Percentiles rank a stretch among this genome's conserved stretches.
Evolutionary conservation across 2,329 filamentous ascomycete genomes (phyloP).

Genomic region (Aspergillus sp.): DNA sequence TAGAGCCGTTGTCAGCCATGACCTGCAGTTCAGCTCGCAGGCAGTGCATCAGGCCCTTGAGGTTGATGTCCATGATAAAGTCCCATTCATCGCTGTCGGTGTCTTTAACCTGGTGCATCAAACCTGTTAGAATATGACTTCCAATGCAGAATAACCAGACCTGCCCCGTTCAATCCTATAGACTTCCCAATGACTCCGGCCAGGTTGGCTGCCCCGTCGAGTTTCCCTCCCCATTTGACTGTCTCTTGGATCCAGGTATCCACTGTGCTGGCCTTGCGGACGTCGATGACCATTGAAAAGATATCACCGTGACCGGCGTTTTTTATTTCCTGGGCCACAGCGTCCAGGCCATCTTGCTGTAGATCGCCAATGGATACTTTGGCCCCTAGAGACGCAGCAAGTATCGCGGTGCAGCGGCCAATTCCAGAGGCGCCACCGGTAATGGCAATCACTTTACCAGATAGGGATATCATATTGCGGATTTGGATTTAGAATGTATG

Average conservation of each 20-base stretch:
- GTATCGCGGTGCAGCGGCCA: not conserved
- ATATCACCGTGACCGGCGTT: not conserved
- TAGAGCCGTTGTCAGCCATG: not conserved
- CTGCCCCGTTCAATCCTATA: not conserved
- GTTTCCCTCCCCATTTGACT: not conserved
- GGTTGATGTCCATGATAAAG: conserved; percentile 1
- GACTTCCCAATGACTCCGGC: not conserved
- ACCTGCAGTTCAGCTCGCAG: not conserved
- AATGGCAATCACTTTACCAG: conserved; percentile 3
- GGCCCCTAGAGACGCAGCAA: not conserved
- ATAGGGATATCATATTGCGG: not conserved
- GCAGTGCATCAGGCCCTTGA: not conserved
- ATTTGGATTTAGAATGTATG: not conserved
- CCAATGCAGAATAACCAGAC: not conserved
- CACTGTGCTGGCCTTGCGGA: not conserved
- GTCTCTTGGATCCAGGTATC: not conserved
- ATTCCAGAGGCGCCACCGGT: conserved; percentile 1
- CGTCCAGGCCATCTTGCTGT: not conserved
- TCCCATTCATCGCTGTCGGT: not conserved
- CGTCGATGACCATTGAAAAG: not conserved
- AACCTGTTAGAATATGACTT: not conserved
- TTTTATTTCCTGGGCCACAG: not conserved
- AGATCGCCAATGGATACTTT: not conserved
- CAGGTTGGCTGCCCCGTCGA: conserved; percentile 2
- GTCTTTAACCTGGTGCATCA: not conserved